Evolutionary conservation across 805 yeast species (phyloP), one percentile per base, ranked within the genome.

Genomic region (Barnettozyma wickerhamii): DNA sequence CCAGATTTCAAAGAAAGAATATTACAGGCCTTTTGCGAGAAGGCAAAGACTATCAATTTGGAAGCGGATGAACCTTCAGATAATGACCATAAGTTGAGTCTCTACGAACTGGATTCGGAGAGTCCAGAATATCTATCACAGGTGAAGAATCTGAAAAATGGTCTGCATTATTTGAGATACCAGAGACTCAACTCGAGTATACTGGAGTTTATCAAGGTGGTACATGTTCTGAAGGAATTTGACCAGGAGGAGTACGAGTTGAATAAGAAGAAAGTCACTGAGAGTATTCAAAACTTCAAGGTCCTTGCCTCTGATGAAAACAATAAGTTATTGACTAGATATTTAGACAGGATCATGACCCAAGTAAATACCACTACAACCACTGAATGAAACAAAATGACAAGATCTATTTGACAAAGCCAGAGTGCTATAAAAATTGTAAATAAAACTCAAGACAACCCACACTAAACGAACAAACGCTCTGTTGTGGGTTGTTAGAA

Each of bases 131-230:
- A 43, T 15, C 32, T 48, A 14, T 7, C 10, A 10, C 38, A 45
- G 4, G 28, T 49, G n/a, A 35, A 41, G 21, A 39, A 36, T 33
- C 10, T 49, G 24, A 47, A 41, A 18, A 38, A 45, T 33, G 52
- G 51, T 1, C 34, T 49, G 9, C 34, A 35, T 4, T 37, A 27
- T 21, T 10, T 26, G 10, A 21, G 24, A 13, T 45, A 47, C 24
- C 51, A 47, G 21, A 6, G 15, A 6, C 35, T 46, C 4, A 35
- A 40, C 28, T 4, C 18, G 9, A 28, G 27, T 7, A 26, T 37
- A 4, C 19, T 39, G 19, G 14, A 26, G 12, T 36, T 37, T 14
- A 30, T 42, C 15, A 30, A 30, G 17, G 20, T 19, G 15, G 18
- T 38, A n/a, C 32, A 27, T 10, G 31, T 42, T 9, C 15, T 38